Percentiles rank a stretch among this genome's conserved stretches.
phyloP scores from a whole-genome alignment of 2,329 filamentous ascomycete genomes.

The Colletotrichum australisinense region DNA sequence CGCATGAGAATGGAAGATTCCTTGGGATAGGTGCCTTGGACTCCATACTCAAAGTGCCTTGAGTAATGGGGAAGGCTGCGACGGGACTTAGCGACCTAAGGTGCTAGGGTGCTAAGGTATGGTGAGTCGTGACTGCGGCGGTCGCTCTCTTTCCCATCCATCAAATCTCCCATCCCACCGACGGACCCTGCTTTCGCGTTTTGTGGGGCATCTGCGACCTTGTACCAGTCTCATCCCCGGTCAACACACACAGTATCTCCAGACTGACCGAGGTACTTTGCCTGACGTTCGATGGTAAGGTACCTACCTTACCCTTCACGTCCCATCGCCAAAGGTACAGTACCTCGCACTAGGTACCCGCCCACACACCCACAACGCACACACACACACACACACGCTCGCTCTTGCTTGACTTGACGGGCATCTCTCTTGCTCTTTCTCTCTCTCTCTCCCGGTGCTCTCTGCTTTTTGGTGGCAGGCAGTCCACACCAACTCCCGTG shows the following conservation, averaged over 20 bases:
- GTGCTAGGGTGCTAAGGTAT: no score
- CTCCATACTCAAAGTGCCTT: no score
- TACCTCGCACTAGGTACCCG: constrained; percentile 31
- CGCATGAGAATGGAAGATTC: no score
- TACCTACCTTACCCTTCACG: neutral
- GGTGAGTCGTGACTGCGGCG: neutral
- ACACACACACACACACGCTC: constrained; percentile 4
- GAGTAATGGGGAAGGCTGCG: no score
- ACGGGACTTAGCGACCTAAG: no score
- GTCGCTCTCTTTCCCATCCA: constrained; percentile 16
- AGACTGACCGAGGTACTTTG: neutral
- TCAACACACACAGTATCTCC: constrained; percentile 1
- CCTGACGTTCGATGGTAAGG: neutral
- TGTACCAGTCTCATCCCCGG: constrained; percentile 3
- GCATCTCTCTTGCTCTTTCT: neutral
- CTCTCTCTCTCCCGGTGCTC: neutral
- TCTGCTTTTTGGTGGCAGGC: neutral
- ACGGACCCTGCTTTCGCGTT: constrained; percentile 16
- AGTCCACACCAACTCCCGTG: neutral
- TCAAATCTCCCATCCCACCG: constrained; percentile 10
- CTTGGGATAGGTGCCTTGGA: no score
- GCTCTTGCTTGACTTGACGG: no score
- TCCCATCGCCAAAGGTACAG: constrained; percentile 9
- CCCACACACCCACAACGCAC: constrained; percentile 23
- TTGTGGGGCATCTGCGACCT: neutral